Evolutionary conservation across 805 yeast genomes (phyloP), one percentile per base, ranked within the genome.

Genomic region (Barnettozyma populi): DNA sequence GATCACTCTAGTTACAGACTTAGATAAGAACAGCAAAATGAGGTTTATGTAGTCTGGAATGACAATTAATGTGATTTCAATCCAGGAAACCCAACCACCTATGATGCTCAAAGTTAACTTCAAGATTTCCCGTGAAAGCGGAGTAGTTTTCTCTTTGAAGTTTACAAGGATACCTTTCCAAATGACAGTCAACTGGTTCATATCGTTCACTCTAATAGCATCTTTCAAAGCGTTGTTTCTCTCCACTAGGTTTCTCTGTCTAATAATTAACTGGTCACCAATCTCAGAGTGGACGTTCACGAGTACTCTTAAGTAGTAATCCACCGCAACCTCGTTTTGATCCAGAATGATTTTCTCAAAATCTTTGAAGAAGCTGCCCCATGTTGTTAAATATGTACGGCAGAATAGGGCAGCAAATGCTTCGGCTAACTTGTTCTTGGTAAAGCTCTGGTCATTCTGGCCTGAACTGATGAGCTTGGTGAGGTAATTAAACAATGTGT

Each of bases 81-180:
- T 88, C 99, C 99, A 94, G 21, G 90, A 82, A 21, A 90, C 86
- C 76, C 86, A 94, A 11, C 80, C 80, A 10, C 97, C 97, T 47
- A 94, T 79, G 47, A 81, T 81, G 45, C 73, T 72, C 43, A 89
- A 72, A 7, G 80, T 69, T 50, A 76, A 76, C 52, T 75, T 79
- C 58, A 86, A 56, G 52, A 85, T 74, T 50, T 79, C 80, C 53
- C 59, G 52, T 27, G 65, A 58, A 21, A 61, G 56, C 23, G 63
- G 64, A 4, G 60, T 51, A 43, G 57, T 46, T 47, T 60, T 46
- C 44, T 60, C 56, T 42, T 69, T 61, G 48, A 60, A 69, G 57
- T 63, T 67, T 11, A 61, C 60, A 49, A 86, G 66, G 19, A 84
- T 74, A 42, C 74, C 70, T 57, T 76, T 75, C 97, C 97, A 90